A percentile compares a stretch with the other conserved stretches of the same genome.
phyloP scores from a whole-genome alignment of 768 basidiomycete species.

The Auricularia auricula-judae region DNA sequence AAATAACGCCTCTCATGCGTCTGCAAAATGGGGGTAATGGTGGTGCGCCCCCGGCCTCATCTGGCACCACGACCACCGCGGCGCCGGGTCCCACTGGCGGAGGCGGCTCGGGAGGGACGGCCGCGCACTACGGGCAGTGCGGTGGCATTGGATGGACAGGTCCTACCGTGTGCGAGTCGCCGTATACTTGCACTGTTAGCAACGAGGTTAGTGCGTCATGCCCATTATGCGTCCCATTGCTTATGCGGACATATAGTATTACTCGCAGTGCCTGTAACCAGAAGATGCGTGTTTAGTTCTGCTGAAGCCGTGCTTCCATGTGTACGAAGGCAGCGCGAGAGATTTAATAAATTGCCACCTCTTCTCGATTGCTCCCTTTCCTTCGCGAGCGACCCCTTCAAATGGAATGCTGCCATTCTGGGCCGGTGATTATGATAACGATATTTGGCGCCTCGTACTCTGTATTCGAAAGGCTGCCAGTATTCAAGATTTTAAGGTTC shows the following conservation, averaged over 20 bases:
- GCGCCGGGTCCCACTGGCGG: not conserved
- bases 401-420: too few species aligned
- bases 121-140: not conserved
- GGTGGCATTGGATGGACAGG: constrained; percentile 29
- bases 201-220: constrained; percentile 10
- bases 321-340: too few species aligned
- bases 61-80: not conserved
- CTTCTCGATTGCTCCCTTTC: too few species aligned
- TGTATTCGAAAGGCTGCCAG: too few species aligned
- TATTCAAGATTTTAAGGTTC: too few species aligned
- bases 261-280: not conserved
- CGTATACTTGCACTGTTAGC: constrained; percentile 18
- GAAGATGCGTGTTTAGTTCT: too few species aligned
- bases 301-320: too few species aligned
- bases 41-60: not conserved
- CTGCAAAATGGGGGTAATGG: not conserved
- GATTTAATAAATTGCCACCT: too few species aligned
- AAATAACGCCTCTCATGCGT: constrained; percentile 15
- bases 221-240: not conserved
- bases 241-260: not conserved
- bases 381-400: too few species aligned
- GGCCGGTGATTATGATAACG: too few species aligned
- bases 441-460: too few species aligned
- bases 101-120: not conserved
- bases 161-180: constrained; percentile 24